Evolutionary conservation across 306 rosid species (phyloP).

Genomic region (Cajanus cajan): DNA sequence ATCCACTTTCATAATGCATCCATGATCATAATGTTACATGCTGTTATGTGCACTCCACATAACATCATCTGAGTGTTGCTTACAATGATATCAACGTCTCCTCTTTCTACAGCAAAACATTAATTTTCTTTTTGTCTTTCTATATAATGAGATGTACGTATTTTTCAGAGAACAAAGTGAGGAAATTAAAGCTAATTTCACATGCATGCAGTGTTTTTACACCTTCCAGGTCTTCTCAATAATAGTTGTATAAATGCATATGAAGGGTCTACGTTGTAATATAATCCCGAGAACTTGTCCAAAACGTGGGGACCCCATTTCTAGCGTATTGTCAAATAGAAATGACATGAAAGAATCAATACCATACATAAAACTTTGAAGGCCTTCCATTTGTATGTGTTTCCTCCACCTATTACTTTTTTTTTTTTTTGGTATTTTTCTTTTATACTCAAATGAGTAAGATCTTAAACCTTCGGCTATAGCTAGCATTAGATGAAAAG

Average conservation of each 20-base stretch:
- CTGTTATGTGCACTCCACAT: neutral
- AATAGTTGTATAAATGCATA: neutral
- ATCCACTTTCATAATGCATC: constrained; percentile 15
- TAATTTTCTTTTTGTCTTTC: neutral
- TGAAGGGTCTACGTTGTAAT: constrained; percentile 1
- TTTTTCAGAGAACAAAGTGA: neutral
- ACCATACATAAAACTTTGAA: neutral
- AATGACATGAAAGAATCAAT: constrained; percentile 31
- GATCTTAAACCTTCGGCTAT: constrained; percentile 6
- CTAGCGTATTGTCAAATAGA: constrained; percentile 16
- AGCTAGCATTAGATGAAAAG: constrained; percentile 1
- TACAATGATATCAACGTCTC: neutral
- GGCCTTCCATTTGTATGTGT: constrained; percentile 13
- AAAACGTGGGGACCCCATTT: neutral
- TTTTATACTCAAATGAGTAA: neutral
- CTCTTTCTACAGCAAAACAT: constrained; percentile 1
- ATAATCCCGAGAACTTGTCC: constrained; percentile 12
- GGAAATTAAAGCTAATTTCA: neutral
- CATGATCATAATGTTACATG: constrained; percentile 15
- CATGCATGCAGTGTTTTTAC: constrained; percentile 35
- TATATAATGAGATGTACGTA: neutral
- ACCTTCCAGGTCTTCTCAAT: neutral
- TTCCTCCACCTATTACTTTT: constrained; percentile 5
- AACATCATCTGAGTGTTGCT: neutral
- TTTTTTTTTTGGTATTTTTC: neutral